Evolutionary conservation across 208 protist species (phyloP), one percentile per base, ranked within the genome.

Genomic region (Crithidia bombi): DNA sequence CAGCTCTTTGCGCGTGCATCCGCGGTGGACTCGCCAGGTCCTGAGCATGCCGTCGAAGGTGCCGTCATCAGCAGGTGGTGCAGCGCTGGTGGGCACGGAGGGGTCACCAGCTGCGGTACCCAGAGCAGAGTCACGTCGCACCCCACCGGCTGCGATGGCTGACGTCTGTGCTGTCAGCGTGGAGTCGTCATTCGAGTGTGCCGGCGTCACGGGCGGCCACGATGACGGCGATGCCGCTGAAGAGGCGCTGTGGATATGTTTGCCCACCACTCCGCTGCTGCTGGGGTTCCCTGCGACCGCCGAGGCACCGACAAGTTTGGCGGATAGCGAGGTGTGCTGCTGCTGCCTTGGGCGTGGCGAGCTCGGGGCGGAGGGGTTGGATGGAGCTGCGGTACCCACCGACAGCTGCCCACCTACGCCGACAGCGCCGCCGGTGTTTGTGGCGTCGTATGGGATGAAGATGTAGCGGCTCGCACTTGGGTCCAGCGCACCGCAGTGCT

Each of bases 1-100:
- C 15, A 95, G 72, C 65, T 91, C 87, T 69, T 95, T 93, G 47
- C 90, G 87, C 1, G 90, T 95, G 63, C 90, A 91, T 19, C 90
- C 90, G 30, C 54, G 44, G 64, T 85, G 82, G 5, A 89, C 69
- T 1, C 66, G 54, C 85, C 87, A 92, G 2, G 50, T 62, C 65
- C 26, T 52, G n/a, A 71, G 64, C 10, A 85, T 12, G 11, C 46
- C 51, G 36, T 70, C 58, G 33, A 85, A 81, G 23, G 58, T 75
- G 51, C 57, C 69, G 7, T 62, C 43, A 17, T 54, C 52, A 0
- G 26, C 57, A 0, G 41, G 2, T 2, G 47, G 26, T 9, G 32
- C 23, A 3, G 43, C 25, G 23, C 12, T 17, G 23, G 50, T n/a
- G n/a, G n/a, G n/a, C n/a, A n/a, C n/a, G n/a, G n/a, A n/a, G n/a